Evolutionary conservation across 2,329 filamentous ascomycete genomes (phyloP), one percentile per base, ranked within the genome.

Genomic region (Hypoxylon sp.): DNA sequence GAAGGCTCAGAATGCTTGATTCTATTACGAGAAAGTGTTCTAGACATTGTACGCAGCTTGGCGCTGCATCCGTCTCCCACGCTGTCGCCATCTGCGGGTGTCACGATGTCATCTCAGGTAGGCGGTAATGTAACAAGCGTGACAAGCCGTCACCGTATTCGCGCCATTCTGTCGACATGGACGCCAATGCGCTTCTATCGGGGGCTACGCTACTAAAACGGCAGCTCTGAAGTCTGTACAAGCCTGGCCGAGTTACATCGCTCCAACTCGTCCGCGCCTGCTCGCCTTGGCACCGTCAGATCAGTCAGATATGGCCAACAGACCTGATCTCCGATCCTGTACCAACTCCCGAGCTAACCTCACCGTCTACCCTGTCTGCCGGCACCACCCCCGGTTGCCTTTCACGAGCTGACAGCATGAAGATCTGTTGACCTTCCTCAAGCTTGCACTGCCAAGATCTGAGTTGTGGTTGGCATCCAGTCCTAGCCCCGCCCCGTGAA

Each of bases 201-300:
- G 60, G 53, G 51, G 50, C 53, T 22, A 33, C 38, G 7, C 40
- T 54, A 69, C 63, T 28, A 69, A 69, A 64, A 62, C 56, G 67
- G 63, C 61, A 69, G 67, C 67, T 69, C 56, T 69, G 64, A 64
- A 60, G 56, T 66, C 57, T n/a, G 62, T 63, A 56, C 50, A 69
- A 64, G 49, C 59, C 44, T 50, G 33, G 14, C 52, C n/a, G 32
- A 40, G 63, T 69, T 69, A 66, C 66, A 69, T 64, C 64, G 60
- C 36, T 46, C 56, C 57, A 16, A 53, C 52, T 48, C 30, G 51
- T 45, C 56, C 60, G 51, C 45, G 54, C 20, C 54, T 50, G 49
- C 46, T 40, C 32, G 54, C 28, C 65, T 68, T 68, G 65, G 63
- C 65, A 54, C 52, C 30, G 20, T 40, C 33, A 58, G 53, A 67